Evolutionary conservation across 805 yeast species (phyloP), one percentile per base, ranked within the genome.

Genomic region (Vanderwaltozyma yarrowii): DNA sequence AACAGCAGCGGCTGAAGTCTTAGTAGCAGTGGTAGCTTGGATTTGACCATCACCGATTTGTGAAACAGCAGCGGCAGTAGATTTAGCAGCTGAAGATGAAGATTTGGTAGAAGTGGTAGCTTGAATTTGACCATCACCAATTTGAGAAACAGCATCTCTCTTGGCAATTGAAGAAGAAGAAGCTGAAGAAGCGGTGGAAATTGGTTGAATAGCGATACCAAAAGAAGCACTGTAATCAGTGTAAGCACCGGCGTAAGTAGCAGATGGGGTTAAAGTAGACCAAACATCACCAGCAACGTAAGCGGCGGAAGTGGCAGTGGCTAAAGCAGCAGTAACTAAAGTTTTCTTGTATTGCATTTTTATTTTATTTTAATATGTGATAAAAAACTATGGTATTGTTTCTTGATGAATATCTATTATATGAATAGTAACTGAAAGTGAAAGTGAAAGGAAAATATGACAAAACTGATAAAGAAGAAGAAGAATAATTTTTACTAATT

Each of bases 201-300:
- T 49, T 46, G 80, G 73, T 44, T 66, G 62, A 46, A 80, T 74
- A 43, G 80, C 81, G 50, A 80, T 80, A 64, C 87, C 89, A 52
- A 80, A 80, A 32, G 71, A 54, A 33, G 64, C 58, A 30, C 73
- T 44, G 67, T 71, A 71, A 49, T 73, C 75, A 35, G 82, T 72
- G 41, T 68, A 47, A 45, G 76, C 80, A 51, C 78, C 76, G 13
- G 73, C 45, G 47, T 70, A 70, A 29, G 74, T 58, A 30, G 71
- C 73, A 30, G 62, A 40, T 50, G 92, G 87, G 30, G 87, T 80
- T 59, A 80, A 69, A 36, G 86, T 77, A 37, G 80, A 59, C 81
- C 81, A 80, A 45, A 78, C 72, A 38, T 73, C 76, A 41, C 76
- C 62, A 40, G 82, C 80, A 44, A 74, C 72, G 52, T 71, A 73